Conservation (phyloP, 345 rosid genomes). For the Eucalyptus brandiana region DNA sequence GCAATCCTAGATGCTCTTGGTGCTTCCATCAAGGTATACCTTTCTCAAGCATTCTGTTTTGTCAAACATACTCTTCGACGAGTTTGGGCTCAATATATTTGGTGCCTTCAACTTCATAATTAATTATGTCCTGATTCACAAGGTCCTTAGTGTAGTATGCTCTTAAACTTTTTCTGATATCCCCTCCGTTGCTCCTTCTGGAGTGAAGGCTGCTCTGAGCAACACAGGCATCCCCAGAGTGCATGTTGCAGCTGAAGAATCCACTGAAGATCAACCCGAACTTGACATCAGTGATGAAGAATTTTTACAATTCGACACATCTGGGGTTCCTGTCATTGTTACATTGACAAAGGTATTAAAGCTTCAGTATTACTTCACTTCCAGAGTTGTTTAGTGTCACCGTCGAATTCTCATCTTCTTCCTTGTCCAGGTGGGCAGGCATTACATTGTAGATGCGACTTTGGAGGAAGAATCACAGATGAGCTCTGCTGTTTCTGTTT, state of each 20-base stretch:
- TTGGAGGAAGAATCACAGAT: slow-evolving; percentile 92
- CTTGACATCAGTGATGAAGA: slow-evolving; percentile 93
- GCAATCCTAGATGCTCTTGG: slow-evolving; percentile 59
- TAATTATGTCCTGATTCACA: background rate
- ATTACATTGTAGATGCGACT: slow-evolving; percentile 83
- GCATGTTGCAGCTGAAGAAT: slow-evolving; percentile 34
- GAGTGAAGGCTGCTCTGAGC: slow-evolving; percentile 78
- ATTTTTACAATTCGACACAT: slow-evolving; percentile 76
- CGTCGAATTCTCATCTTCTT: background rate
- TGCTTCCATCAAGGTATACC: slow-evolving; percentile 71
- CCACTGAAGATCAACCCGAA: slow-evolving; percentile 74
- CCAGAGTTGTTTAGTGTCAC: background rate
- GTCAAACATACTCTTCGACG: fast-evolving
- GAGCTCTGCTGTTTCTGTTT: slow-evolving; percentile 81
- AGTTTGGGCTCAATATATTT: background rate
- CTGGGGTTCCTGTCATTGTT: slow-evolving; percentile 58
- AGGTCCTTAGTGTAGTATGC: background rate
- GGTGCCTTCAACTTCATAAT: background rate
- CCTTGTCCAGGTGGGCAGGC: slow-evolving; percentile 47
- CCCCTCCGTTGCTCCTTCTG: background rate
- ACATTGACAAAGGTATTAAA: slow-evolving; percentile 63
- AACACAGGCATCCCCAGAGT: slow-evolving; percentile 87
- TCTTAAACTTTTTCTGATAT: background rate
- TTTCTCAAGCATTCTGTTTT: background rate
- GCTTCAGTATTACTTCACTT: background rate